Evolutionary conservation across 1,284 basidiomycete species (phyloP).

Genomic region (Phylloporus sp.): DNA sequence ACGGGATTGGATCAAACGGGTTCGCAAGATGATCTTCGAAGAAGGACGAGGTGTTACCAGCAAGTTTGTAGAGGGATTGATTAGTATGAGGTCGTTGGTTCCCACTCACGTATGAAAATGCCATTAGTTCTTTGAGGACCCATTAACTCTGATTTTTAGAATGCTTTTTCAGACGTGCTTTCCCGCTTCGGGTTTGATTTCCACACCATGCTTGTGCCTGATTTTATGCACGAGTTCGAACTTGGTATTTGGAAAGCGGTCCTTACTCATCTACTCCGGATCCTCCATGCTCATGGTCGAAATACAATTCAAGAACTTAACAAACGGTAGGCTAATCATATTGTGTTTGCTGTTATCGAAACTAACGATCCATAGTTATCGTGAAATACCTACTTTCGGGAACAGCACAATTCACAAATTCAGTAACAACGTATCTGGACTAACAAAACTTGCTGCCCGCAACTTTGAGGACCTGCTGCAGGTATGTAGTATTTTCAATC

Average conservation of each 20-base stretch:
- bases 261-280: not conserved
- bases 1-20: no score
- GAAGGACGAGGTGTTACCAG: no score
- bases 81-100: no score
- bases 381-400: not conserved
- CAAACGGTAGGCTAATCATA: not conserved
- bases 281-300: not conserved
- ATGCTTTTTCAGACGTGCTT: not conserved
- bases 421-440: not conserved
- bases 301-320: not conserved
- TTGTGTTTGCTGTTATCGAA: no score
- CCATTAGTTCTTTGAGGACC: no score
- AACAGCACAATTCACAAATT: not conserved
- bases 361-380: not conserved
- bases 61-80: no score
- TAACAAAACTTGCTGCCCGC: not conserved
- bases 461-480: constrained; percentile 2
- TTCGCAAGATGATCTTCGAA: no score
- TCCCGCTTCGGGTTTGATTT: not conserved
- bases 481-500: not conserved
- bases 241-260: not conserved
- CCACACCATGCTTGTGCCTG: not conserved
- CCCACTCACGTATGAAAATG: no score
- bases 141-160: no score
- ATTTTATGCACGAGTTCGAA: not conserved